Conservation (phyloP, 306 rosid species). For the Casuarina equisetifolia region DNA sequence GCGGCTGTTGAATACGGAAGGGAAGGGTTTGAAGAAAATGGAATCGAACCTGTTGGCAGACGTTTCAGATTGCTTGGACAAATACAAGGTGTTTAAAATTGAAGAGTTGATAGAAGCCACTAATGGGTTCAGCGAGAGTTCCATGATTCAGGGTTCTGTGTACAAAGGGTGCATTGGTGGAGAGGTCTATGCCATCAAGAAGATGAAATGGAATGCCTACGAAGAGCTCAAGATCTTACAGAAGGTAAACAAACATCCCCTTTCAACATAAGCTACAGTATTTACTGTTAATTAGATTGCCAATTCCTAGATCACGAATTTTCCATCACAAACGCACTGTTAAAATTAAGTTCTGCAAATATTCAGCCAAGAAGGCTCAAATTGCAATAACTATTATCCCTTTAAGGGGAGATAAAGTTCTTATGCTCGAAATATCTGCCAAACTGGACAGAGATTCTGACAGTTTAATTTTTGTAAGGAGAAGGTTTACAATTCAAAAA, state of each 20-base stretch:
- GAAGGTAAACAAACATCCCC: constrained; percentile 49
- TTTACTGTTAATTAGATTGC: not conserved
- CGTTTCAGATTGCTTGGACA: constrained; percentile 89
- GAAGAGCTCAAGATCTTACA: constrained; percentile 98
- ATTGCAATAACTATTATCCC: too few species aligned
- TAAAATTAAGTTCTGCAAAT: not conserved
- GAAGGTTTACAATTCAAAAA: too few species aligned
- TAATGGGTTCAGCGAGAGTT: constrained; percentile 51
- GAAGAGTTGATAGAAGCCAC: constrained; percentile 74
- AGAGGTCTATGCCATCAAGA: constrained; percentile 73
- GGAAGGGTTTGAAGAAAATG: constrained; percentile 33
- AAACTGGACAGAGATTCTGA: too few species aligned
- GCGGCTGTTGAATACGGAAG: constrained; percentile 13
- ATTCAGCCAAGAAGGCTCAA: not conserved
- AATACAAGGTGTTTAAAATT: constrained; percentile 72
- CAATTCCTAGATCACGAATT: too few species aligned
- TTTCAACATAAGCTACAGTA: not conserved
- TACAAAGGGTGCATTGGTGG: constrained; percentile 67
- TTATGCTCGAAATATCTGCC: too few species aligned
- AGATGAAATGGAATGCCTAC: constrained; percentile 93
- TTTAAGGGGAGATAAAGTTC: too few species aligned
- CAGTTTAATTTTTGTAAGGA: too few species aligned
- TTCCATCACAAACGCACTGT: too few species aligned
- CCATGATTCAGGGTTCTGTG: constrained; percentile 80
- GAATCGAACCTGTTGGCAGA: constrained; percentile 72